Percentiles rank a stretch among this genome's conserved stretches.
These are phyloP conservation scores for Apiotrichum montevideense DNA, from an alignment of 1,284 basidiomycete species.

Conservation along the genomic window DNA sequence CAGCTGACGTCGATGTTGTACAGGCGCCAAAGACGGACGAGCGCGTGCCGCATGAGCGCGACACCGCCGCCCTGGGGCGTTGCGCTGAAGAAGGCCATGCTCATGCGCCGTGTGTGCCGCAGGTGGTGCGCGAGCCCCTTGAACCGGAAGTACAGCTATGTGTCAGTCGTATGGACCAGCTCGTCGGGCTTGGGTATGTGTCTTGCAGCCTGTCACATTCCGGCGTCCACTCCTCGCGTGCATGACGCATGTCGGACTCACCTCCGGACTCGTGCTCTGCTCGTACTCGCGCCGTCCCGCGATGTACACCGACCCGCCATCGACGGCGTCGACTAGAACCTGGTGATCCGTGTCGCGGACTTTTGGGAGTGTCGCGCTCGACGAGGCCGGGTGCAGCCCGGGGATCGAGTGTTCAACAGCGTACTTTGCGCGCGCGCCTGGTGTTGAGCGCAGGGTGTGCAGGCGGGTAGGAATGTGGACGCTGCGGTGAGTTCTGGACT, in stretches of 20 bases:
- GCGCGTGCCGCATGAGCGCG: slow-evolving; percentile 80
- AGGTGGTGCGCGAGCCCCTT: slow-evolving; percentile 72
- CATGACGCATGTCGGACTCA: slow-evolving; percentile 8
- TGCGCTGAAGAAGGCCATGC: slow-evolving; percentile 81
- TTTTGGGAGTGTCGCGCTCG: not conserved
- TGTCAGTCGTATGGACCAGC: not conserved
- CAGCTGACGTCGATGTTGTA: slow-evolving; percentile 71
- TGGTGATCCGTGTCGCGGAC: not conserved
- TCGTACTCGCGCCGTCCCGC: slow-evolving; percentile 30
- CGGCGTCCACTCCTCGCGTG: no score
- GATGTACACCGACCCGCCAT: slow-evolving; percentile 29
- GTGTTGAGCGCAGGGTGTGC: slow-evolving; percentile 35
- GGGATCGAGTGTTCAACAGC: not conserved
- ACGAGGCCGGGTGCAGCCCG: not conserved
- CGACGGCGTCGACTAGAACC: slow-evolving; percentile 38
- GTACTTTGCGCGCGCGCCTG: not conserved
- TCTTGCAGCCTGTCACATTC: no score
- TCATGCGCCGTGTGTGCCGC: slow-evolving; percentile 58
- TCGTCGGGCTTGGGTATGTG: no score
- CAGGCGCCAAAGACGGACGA: slow-evolving; percentile 70
- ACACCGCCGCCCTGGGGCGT: slow-evolving; percentile 90
- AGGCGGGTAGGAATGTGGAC: slow-evolving; percentile 34
- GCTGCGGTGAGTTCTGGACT: slow-evolving; percentile 18
- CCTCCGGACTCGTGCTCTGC: slow-evolving; percentile 32
- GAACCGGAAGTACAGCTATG: slow-evolving; percentile 43